phyloP scores from a whole-genome alignment of 768 basidiomycete species.

The Amanita rubescens region DNA sequence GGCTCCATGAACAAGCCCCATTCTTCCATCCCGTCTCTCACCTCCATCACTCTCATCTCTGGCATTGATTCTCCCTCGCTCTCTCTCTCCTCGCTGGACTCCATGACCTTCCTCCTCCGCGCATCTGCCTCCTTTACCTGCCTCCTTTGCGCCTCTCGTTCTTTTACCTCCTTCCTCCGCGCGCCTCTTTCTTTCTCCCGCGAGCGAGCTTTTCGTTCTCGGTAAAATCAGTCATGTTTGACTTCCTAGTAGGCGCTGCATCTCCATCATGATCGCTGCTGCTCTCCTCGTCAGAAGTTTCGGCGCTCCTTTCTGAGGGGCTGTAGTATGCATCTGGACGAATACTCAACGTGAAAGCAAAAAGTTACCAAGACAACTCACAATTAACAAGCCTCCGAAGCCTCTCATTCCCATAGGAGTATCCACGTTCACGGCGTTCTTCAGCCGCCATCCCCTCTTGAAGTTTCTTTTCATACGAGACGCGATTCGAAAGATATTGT shows the following conservation, averaged over 20 bases:
- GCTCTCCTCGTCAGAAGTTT: not conserved
- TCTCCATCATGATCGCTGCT: not conserved
- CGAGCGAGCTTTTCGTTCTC: not conserved
- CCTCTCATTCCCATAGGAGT: not conserved
- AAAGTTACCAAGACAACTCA: not conserved
- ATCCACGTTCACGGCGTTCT: not conserved
- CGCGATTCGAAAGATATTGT: not conserved
- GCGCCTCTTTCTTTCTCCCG: not conserved
- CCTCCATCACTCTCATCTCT: too few species aligned
- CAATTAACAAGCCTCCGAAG: not conserved
- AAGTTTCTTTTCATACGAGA: not conserved
- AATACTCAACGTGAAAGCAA: not conserved
- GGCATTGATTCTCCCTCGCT: too few species aligned
- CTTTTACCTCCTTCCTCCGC: not conserved
- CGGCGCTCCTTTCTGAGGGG: not conserved
- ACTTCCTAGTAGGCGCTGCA: not conserved
- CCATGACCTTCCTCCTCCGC: too few species aligned
- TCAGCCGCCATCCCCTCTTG: not conserved
- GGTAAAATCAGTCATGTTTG: not conserved
- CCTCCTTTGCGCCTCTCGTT: not conserved
- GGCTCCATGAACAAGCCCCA: too few species aligned
- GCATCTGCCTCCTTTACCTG: too few species aligned
- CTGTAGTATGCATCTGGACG: not conserved
- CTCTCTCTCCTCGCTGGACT: too few species aligned
- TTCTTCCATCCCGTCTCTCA: too few species aligned